Base-by-base conservation (phyloP, 2,329 filamentous ascomycete species). In the Penicillium sp. region DNA sequence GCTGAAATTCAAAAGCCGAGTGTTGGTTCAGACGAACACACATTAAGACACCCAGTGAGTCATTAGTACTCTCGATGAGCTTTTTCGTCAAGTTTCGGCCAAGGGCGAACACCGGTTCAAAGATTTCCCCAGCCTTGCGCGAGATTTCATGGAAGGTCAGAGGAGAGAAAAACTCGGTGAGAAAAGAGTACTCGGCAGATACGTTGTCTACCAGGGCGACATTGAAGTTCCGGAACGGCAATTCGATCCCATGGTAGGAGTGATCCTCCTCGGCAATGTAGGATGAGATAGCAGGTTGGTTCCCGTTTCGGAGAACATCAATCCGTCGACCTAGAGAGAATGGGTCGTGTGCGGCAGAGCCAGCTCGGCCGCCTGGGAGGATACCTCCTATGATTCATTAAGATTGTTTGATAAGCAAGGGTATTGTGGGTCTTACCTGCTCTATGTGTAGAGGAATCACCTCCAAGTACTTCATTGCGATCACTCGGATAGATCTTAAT, bases 1-100 rank as follows among this genome's bases (percentile, higher is more conserved):
- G 85, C 74, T 99, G 95, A 33, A 98, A 82, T 74, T 96, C 91
- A 71, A 99, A 99, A 16, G 95, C 93, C 57, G 93, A 88, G 65
- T 95, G 91, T 70, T 98, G 95, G 66, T 96, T 99, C 16, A 99
- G 77, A 6, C 95, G 87, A 31, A 99, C 93, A 70, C 91, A 95
- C n/a, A 98, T 82, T 8, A 99, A 80, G 10, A 97, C 81, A 3
- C 95, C 95, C 0, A 99, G 79, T 1, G 89, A 90, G 73, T 99
- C 95, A 53, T 88, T 89, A 0, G 89, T 90, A 35, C 88, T 85
- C 43, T 90, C 84, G 2, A 91, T 84, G 2, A 99, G 84, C 5
- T 85, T 82, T 70, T 88, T 93, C 0, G 91, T 93, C 33, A 96
- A 78, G 0, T 78, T 74, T 62, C 91, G 89, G 19, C 93, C 95